A percentile compares a stretch with the other conserved stretches of the same genome.
Evolutionary conservation across 2,329 filamentous ascomycete species (phyloP).

Genomic region (Thelonectria blattea): DNA sequence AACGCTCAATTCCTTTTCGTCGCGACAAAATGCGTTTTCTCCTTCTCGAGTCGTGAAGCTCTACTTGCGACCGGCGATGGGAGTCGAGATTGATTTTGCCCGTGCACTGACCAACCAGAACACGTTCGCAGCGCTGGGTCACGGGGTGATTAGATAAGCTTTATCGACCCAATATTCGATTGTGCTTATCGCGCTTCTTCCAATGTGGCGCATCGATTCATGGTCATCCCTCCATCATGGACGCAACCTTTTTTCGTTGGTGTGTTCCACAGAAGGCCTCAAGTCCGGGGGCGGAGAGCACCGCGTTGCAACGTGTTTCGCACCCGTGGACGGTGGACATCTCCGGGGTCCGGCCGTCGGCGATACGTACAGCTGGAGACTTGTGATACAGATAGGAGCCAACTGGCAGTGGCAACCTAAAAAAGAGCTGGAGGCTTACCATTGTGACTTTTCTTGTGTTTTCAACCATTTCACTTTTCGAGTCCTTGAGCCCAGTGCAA

Average conservation of each 20-base stretch:
- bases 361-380: neutral
- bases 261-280: conserved; percentile 10
- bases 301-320: conserved; percentile 29
- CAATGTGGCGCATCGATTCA: neutral
- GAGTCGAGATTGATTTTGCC: conserved; percentile 43
- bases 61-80: conserved; percentile 34
- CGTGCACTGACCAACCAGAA: conserved; percentile 39
- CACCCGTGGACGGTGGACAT: conserved; percentile 17
- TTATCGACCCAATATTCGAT: no score
- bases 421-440: no score
- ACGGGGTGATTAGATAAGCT: conserved; percentile 41
- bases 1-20: conserved; percentile 41
- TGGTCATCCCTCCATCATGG: neutral
- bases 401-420: neutral
- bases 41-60: conserved; percentile 28
- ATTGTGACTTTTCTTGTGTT: neutral
- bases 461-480: neutral
- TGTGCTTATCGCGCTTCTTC: no score
- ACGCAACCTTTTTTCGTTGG: conserved; percentile 11
- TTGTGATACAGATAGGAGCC: conserved; percentile 1
- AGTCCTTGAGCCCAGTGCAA: neutral
- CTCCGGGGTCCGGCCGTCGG: conserved; percentile 33
- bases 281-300: conserved; percentile 29
- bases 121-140: conserved; percentile 27
- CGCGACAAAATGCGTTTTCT: conserved; percentile 32